Conservation (phyloP, 306 rosid genomes). For the Castanea mollissima region DNA sequence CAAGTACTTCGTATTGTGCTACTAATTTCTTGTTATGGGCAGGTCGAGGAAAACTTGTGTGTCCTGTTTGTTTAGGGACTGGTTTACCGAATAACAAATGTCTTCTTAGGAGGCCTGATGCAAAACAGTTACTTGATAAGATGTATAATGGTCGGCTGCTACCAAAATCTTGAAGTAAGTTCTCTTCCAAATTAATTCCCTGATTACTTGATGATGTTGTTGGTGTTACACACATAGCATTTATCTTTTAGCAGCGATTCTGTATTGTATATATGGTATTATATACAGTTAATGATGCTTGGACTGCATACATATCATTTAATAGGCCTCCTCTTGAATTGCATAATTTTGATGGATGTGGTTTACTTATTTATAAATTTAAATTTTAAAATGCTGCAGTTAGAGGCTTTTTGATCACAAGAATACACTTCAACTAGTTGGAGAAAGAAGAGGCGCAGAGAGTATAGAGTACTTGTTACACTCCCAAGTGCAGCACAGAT, state of each 20-base stretch:
- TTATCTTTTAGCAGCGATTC: background rate
- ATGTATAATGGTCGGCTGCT: slow-evolving; percentile 84
- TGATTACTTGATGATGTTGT: too few species aligned
- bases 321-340: background rate
- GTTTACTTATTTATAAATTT: background rate
- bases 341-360: background rate
- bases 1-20: slow-evolving; percentile 8
- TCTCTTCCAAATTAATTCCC: background rate
- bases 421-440: background rate
- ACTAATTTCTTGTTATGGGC: slow-evolving; percentile 10
- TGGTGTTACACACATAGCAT: too few species aligned
- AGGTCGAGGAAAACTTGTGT: slow-evolving; percentile 96
- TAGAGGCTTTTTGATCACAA: background rate
- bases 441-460: background rate
- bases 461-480: background rate
- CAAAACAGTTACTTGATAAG: slow-evolving; percentile 73
- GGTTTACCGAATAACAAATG: slow-evolving; percentile 93
- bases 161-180: slow-evolving; percentile 58
- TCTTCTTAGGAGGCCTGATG: slow-evolving; percentile 87
- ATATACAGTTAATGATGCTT: background rate
- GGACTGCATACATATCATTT: background rate
- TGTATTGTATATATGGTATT: background rate
- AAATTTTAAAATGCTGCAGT: background rate
- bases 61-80: slow-evolving; percentile 94
- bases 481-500: background rate